Percentiles rank a stretch among this genome's conserved stretches.
These are phyloP conservation scores for Warburgia ugandensis DNA, from an alignment of 164 flowering plant species.

Conservation along the genomic window DNA sequence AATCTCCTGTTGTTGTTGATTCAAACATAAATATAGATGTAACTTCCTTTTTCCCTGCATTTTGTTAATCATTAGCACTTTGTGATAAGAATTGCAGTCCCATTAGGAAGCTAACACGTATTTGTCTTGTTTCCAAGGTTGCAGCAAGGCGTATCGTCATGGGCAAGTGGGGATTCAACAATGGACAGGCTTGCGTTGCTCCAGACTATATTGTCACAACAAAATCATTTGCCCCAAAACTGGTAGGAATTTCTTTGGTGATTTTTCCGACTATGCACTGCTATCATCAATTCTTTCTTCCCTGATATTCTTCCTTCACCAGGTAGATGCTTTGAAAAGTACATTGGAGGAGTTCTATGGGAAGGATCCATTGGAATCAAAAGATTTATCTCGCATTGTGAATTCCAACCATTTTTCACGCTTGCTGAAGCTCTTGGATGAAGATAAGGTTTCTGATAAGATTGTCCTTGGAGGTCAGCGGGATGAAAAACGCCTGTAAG, in stretches of 20 bases:
- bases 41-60: constrained; percentile 5
- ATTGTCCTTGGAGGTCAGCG: constrained; percentile 74
- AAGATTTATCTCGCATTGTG: constrained; percentile 74
- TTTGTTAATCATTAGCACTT: too few species aligned
- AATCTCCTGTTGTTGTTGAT: constrained; percentile 84
- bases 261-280: background rate
- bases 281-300: constrained; percentile 4
- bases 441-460: constrained; percentile 63
- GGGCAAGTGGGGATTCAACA: constrained; percentile 69
- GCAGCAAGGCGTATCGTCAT: constrained; percentile 53
- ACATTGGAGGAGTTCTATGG: constrained; percentile 66
- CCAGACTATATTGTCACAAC: constrained; percentile 71
- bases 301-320: constrained; percentile 5
- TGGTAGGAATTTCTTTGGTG: constrained; percentile 34
- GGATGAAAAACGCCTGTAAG: constrained; percentile 56
- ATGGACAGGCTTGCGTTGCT: constrained; percentile 76
- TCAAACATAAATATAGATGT: constrained; percentile 56
- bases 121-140: constrained; percentile 38
- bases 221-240: constrained; percentile 55
- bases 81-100: too few species aligned
- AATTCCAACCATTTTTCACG: constrained; percentile 67
- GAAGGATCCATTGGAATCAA: constrained; percentile 56
- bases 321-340: constrained; percentile 56
- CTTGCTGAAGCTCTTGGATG: constrained; percentile 61
- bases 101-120: background rate